Evolutionary conservation across 106 monocot species (phyloP), one percentile per base, ranked within the genome.

Genomic region (Dendrobium catenatum): DNA sequence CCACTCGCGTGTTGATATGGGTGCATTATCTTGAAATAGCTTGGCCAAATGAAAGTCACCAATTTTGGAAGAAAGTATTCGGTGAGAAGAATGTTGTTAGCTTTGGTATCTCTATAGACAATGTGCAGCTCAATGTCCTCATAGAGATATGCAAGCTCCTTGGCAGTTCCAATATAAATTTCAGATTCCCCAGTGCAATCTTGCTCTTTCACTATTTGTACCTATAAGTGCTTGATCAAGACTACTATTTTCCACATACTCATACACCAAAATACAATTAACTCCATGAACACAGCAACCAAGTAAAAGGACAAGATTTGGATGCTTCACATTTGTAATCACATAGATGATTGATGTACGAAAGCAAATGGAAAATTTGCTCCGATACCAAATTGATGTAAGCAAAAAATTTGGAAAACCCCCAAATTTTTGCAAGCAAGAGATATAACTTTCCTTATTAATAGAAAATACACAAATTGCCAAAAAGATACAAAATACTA

Each of bases 21-120:
- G 86, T 91, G 20, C 70, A 72, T 89, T 81, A 58, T 89, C 87
- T 17, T 87, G 91, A 76, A 91, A 93, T 47, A 91, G 77, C 78
- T 91, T 94, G 31, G 93, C 93, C 80, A 91, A 55, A 41, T 91
- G 91, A 72, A 91, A 94, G 46, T 94, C 91, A 79, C 87, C 89
- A 77, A 94, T 94, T 89, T 94, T 94, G 93, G 91, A 26, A 75
- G n/a, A 61, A 86, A 88, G 40, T 85, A 81, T 64, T 72, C 20
- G 18, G 86, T 89, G 72, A 94, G 91, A 42, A 93, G 89, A 79
- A 94, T 80, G 43, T 94, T 93, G 51, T 89, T 93, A 27, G 93
- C 88, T 68, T 93, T 93, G 78, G 91, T 93, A 67, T 93, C 93
- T 72, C 93, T 84, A 64, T 93, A 91, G 17, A 93, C 91, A 59